Evolutionary conservation across 2,329 filamentous ascomycete genomes (phyloP).

Genomic region (Fusarium anthophilum): DNA sequence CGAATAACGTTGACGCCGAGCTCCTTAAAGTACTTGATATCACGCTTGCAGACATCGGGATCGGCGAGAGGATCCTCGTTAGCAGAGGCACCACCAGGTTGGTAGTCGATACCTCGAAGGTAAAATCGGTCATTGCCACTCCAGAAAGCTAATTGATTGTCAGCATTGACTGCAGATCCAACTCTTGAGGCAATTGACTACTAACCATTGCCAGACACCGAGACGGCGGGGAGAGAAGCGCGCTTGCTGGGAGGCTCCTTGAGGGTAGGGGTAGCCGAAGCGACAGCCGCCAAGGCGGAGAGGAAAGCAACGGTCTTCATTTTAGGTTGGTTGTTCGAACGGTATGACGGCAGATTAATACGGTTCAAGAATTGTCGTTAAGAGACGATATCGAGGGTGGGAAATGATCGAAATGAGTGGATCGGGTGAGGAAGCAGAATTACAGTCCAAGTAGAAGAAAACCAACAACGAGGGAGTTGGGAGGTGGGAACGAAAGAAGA

Average conservation of each 20-base stretch:
- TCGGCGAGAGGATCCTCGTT: constrained; percentile 81
- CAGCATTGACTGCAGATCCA: background rate
- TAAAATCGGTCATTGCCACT: constrained; percentile 64
- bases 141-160: constrained; percentile 61
- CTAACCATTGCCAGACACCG: constrained; percentile 67
- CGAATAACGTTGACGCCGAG: constrained; percentile 91
- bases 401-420: constrained; percentile 31
- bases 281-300: constrained; percentile 59
- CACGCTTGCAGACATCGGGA: constrained; percentile 74
- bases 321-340: constrained; percentile 37
- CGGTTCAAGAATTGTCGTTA: constrained; percentile 21
- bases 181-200: background rate
- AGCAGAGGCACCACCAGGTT: constrained; percentile 67
- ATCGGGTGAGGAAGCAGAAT: constrained; percentile 32
- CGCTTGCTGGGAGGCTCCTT: constrained; percentile 61
- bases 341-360: constrained; percentile 4
- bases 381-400: constrained; percentile 9
- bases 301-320: constrained; percentile 62
- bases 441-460: constrained; percentile 38
- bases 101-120: constrained; percentile 69
- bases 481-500: constrained; percentile 41
- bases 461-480: constrained; percentile 52
- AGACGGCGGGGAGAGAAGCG: constrained; percentile 59
- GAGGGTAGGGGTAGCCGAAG: constrained; percentile 61
- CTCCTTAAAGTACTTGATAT: constrained; percentile 83